phyloP scores from a whole-genome alignment of 1,139 yeast genomes.

The Yamadazyma mexicana region DNA sequence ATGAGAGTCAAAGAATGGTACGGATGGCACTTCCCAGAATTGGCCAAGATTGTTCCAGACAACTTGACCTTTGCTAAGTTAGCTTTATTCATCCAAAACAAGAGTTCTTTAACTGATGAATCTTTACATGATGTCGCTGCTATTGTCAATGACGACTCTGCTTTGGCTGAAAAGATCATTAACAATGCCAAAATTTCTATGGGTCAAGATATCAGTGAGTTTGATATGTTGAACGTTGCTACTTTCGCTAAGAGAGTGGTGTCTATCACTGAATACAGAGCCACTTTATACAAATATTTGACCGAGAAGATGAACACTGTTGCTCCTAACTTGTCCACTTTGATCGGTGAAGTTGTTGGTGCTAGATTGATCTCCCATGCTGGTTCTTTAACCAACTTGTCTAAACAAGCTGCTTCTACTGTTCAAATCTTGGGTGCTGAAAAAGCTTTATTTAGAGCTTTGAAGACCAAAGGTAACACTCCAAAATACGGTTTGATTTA shows the following conservation, averaged over 20 bases:
- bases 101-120: constrained; percentile 78
- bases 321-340: constrained; percentile 94
- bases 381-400: constrained; percentile 89
- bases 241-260: constrained; percentile 94
- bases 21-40: constrained; percentile 99
- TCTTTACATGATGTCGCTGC: constrained; percentile 88
- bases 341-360: constrained; percentile 97
- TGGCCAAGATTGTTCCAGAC: constrained; percentile 95
- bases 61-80: constrained; percentile 85
- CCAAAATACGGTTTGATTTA: constrained; percentile 97
- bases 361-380: constrained; percentile 98
- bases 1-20: constrained; percentile 99
- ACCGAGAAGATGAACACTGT: constrained; percentile 96
- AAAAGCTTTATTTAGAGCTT: constrained; percentile 97
- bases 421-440: constrained; percentile 99
- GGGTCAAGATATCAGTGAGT: constrained; percentile 96
- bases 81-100: constrained; percentile 82
- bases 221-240: constrained; percentile 81
- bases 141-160: constrained; percentile 88
- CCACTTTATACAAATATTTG: constrained; percentile 84
- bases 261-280: constrained; percentile 92
- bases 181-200: constrained; percentile 91
- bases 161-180: constrained; percentile 86
- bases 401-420: constrained; percentile 98
- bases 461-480: constrained; percentile 97